Evolutionary conservation across 2,329 filamentous ascomycete species (phyloP).

Genomic region (Aschersonia sp.): DNA sequence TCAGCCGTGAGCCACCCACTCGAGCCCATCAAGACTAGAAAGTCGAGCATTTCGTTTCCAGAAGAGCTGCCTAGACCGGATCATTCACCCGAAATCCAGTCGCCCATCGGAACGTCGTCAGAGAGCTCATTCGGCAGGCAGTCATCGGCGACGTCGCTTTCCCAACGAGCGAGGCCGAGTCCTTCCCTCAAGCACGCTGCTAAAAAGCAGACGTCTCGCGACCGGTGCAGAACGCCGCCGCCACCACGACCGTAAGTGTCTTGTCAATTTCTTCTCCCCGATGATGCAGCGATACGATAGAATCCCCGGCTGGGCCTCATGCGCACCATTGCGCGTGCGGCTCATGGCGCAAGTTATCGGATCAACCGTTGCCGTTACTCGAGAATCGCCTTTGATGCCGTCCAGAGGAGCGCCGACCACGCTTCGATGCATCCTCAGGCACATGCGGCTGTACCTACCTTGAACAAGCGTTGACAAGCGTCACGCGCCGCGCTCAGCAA

Average conservation of each 20-base stretch:
- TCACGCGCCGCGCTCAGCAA: too few species aligned
- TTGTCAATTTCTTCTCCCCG: background rate
- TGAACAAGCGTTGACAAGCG: too few species aligned
- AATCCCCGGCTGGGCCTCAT: background rate
- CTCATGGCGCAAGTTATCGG: background rate
- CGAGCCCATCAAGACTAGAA: slow-evolving; percentile 16
- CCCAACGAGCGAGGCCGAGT: slow-evolving; percentile 2
- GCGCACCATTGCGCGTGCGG: background rate
- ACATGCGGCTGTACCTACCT: too few species aligned
- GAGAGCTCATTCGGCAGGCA: slow-evolving; percentile 5
- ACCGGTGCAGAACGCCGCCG: slow-evolving; percentile 1
- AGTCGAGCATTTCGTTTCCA: slow-evolving; percentile 19
- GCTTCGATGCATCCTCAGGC: background rate
- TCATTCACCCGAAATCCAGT: slow-evolving; percentile 3
- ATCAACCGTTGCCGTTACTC: background rate
- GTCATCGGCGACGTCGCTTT: slow-evolving; percentile 4
- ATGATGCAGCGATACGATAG: background rate
- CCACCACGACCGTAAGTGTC: slow-evolving; percentile 5
- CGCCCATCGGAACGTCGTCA: slow-evolving; percentile 1
- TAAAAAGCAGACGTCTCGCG: background rate
- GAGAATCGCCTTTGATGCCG: background rate
- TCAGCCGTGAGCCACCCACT: slow-evolving; percentile 3
- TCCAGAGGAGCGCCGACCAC: background rate
- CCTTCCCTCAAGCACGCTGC: background rate
- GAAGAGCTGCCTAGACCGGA: slow-evolving; percentile 16